Percentiles rank a stretch among this genome's conserved stretches.
Evolutionary conservation across 1,284 basidiomycete genomes (phyloP).

Genomic region (Pseudozyma hubeiensis): DNA sequence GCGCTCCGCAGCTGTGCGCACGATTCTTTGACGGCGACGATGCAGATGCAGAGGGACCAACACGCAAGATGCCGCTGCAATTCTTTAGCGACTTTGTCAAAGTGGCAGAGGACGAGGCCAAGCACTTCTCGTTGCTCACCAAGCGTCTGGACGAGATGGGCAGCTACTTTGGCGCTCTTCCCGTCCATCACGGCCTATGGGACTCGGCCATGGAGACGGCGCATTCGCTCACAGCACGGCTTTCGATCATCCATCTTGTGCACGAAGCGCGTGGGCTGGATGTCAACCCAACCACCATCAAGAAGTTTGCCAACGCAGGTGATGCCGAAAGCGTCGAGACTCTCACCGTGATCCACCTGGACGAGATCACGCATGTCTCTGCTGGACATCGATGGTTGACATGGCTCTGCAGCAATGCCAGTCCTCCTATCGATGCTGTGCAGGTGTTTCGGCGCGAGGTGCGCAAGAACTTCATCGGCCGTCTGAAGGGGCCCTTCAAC

Average conservation of each 20-base stretch:
- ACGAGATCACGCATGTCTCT: conserved; percentile 86
- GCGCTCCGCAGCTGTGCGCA: conserved; percentile 68
- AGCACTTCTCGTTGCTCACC: conserved; percentile 73
- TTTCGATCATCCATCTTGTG: conserved; percentile 89
- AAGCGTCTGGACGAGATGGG: conserved; percentile 73
- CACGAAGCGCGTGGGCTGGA: conserved; percentile 89
- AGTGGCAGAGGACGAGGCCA: conserved; percentile 81
- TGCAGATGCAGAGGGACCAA: conserved; percentile 23
- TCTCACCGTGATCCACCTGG: conserved; percentile 70
- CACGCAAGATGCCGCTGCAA: conserved; percentile 55
- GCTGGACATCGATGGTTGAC: conserved; percentile 84
- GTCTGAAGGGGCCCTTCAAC: conserved; percentile 87
- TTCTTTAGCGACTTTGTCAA: conserved; percentile 69
- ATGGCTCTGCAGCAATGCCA: conserved; percentile 75
- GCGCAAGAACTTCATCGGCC: conserved; percentile 79
- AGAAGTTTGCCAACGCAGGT: conserved; percentile 77
- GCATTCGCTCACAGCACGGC: conserved; percentile 78
- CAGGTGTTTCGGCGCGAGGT: conserved; percentile 81
- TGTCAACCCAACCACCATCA: conserved; percentile 82
- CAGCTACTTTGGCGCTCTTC: conserved; percentile 77
- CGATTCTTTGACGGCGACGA: conserved; percentile 24
- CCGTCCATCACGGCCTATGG: conserved; percentile 75
- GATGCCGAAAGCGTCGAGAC: conserved; percentile 77
- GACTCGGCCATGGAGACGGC: conserved; percentile 81
- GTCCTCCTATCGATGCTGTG: conserved; percentile 77